Evolutionary conservation across 176 grass and related monocot species (phyloP), one percentile per base, ranked within the genome.

Genomic region (Thalia dealbata): DNA sequence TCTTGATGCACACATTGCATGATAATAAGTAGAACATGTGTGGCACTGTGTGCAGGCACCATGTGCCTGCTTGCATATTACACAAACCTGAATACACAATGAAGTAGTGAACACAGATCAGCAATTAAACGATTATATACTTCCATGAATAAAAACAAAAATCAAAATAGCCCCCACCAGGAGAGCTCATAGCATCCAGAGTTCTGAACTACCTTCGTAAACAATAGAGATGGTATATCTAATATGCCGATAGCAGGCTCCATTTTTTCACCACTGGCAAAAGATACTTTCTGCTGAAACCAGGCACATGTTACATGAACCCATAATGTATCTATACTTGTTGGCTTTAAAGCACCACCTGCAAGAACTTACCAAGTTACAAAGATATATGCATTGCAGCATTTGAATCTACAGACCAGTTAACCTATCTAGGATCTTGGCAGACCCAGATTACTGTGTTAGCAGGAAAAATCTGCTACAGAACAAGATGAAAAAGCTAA

Each of bases 281-380:
- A 99, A 10, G 84, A 81, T 16, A 93, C 87, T 81, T 88, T 84
- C 69, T 90, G 95, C 72, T 91, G 95, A 84, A 88, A 99, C 95
- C 95, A 99, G 23, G 90, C 89, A 72, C 95, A 99, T 72, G 85
- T 93, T 50, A 99, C 45, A 84, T 99, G 95, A 81, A 91, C 90
- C 95, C 90, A 99, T 32, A 99, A 73, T 78, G 84, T 72, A 66
- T 87, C 85, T 83, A 93, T 69, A 83, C 91, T 83, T 59, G 95
- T 91, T 75, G 77, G 87, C 83, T 99, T 99, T 16, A 99, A 81
- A 64, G 95, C 95, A 60, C 95, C 95, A 3, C 95, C 95, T 99
- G 63, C 14, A 74, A 74, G 62, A 59, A 60, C 23, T 46, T 25
- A 32, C 13, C 16, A 71, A 15, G 41, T 30, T 14, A 52, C 7